Conservation (phyloP, 75 land plant species). For the Cryptomeria japonica region DNA sequence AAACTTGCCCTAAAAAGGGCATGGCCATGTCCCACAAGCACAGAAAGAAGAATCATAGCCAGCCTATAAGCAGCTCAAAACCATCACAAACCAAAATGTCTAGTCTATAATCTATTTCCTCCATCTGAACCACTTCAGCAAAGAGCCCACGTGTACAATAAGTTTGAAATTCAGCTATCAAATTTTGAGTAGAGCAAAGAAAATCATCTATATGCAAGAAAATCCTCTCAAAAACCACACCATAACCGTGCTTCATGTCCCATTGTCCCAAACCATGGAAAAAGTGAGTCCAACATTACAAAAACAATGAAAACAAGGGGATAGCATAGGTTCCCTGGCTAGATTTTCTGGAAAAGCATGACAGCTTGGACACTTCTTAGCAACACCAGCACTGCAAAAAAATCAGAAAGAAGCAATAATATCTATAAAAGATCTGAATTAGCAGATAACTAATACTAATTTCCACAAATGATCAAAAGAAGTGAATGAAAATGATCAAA, state of each 20-base stretch:
- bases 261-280: not conserved
- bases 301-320: not conserved
- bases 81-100: not conserved
- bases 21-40: not conserved
- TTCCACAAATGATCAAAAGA: not conserved
- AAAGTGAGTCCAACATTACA: not conserved
- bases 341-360: not conserved
- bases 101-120: not conserved
- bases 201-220: not conserved
- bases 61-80: constrained; percentile 4
- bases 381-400: not conserved
- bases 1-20: not conserved
- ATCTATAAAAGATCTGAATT: not conserved
- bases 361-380: not conserved
- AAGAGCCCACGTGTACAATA: not conserved
- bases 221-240: not conserved
- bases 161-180: not conserved
- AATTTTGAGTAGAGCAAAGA: not conserved
- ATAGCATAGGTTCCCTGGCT: not conserved
- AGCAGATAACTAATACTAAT: not conserved
- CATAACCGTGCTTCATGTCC: not conserved
- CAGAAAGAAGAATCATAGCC: constrained; percentile 7
- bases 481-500: not conserved
- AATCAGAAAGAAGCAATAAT: constrained; percentile 1
- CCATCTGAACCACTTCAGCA: not conserved